Evolutionary conservation across 2,329 filamentous ascomycete genomes (phyloP).

Genomic region (Diaporthe humulicola): DNA sequence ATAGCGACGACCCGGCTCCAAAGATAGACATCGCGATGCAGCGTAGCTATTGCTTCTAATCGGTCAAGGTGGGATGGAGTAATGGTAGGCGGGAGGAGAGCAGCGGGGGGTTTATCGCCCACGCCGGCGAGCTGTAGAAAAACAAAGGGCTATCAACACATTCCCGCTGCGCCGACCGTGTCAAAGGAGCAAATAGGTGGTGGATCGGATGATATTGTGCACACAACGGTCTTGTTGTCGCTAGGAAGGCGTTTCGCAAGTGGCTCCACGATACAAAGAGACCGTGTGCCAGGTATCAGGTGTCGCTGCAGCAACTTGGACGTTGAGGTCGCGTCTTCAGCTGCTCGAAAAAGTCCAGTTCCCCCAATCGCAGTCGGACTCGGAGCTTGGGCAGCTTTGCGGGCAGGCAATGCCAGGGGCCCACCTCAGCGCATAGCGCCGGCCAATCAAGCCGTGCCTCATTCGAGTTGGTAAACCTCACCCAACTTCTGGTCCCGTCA

Average conservation of each 20-base stretch:
- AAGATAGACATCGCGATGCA: slow-evolving; percentile 35
- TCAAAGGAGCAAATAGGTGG: background rate
- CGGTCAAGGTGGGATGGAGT: background rate
- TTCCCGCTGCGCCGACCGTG: slow-evolving; percentile 14
- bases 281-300: slow-evolving; percentile 1
- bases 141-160: slow-evolving; percentile 41
- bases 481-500: slow-evolving; percentile 6
- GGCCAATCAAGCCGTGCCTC: slow-evolving; percentile 21
- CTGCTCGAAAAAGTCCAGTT: slow-evolving; percentile 32
- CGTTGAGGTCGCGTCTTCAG: slow-evolving; percentile 28
- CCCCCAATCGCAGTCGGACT: background rate
- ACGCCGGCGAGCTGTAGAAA: slow-evolving; percentile 20
- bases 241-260: background rate
- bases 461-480: slow-evolving; percentile 32
- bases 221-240: background rate
- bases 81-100: background rate
- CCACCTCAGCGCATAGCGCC: background rate
- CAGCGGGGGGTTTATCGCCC: background rate
- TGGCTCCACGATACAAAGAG: slow-evolving; percentile 3
- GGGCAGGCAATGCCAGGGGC: slow-evolving; percentile 17
- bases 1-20: slow-evolving; percentile 43
- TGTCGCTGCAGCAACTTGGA: slow-evolving; percentile 6
- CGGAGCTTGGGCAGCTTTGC: slow-evolving; percentile 17
- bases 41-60: background rate
- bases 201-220: background rate